These are phyloP conservation scores for Tritrichomonas musculus DNA, from an alignment of 208 protist genomes.

Conservation along the genomic window DNA sequence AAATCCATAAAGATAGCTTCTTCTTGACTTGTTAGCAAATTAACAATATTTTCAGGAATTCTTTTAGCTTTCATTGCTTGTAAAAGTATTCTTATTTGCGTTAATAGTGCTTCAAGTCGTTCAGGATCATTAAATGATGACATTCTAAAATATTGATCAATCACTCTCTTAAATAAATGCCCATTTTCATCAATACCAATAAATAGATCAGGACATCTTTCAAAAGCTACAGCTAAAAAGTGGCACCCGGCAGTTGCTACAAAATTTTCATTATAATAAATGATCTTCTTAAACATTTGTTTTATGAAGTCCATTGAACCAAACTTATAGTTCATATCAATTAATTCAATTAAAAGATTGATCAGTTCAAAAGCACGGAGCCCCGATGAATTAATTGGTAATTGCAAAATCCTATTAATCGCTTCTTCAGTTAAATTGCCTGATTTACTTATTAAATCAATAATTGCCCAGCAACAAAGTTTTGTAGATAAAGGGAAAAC, in stretches of 20 bases:
- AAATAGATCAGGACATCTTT: neutral
- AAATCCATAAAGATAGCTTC: neutral
- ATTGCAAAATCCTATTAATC: no score
- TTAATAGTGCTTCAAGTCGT: neutral
- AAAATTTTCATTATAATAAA: no score
- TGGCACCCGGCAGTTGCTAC: no score
- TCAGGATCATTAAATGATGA: neutral
- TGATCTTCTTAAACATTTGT: no score
- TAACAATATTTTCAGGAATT: neutral
- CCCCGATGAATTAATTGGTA: no score
- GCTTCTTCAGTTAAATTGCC: no score
- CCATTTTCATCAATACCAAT: neutral
- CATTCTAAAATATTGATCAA: neutral
- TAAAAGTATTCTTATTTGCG: neutral
- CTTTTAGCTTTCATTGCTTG: neutral
- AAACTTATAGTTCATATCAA: no score
- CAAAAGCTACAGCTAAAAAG: no score
- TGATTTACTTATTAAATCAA: no score
- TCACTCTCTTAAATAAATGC: neutral
- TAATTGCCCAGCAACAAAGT: neutral
- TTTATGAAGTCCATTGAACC: no score
- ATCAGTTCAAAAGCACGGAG: no score
- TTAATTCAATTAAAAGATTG: no score
- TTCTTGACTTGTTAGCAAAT: neutral
- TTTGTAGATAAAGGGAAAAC: neutral